Conservation (phyloP, 1,139 yeast species). For the Suhomyces maxii region DNA sequence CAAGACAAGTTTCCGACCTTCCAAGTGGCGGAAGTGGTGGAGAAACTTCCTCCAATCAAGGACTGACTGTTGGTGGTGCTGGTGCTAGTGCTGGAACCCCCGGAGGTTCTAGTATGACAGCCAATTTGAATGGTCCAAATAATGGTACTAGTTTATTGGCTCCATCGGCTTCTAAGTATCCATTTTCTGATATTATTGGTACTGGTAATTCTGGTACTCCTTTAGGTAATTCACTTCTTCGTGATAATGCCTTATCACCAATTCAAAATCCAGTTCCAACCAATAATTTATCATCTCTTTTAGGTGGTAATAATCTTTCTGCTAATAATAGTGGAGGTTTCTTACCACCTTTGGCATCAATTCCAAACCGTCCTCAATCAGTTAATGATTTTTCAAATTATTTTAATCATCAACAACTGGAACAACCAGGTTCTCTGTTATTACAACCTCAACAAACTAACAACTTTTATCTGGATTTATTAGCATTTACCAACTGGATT, state of each 20-base stretch:
- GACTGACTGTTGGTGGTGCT: slow-evolving; percentile 26
- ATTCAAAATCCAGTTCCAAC: slow-evolving; percentile 16
- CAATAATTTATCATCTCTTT: slow-evolving; percentile 13
- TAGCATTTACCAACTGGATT: slow-evolving; percentile 61
- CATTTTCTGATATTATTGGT: slow-evolving; percentile 19
- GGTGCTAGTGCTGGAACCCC: slow-evolving; percentile 15
- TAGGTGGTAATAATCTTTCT: slow-evolving; percentile 9
- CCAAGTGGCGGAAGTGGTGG: neutral
- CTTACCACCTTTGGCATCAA: slow-evolving; percentile 24
- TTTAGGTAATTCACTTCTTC: slow-evolving; percentile 17
- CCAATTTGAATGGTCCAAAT: neutral
- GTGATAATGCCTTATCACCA: slow-evolving; percentile 26
- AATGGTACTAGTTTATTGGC: slow-evolving; percentile 21
- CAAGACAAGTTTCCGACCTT: slow-evolving; percentile 21
- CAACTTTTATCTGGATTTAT: slow-evolving; percentile 45
- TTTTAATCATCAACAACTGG: slow-evolving; percentile 24
- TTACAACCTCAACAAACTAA: slow-evolving; percentile 15
- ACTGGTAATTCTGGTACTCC: slow-evolving; percentile 13
- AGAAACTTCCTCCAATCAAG: slow-evolving; percentile 5
- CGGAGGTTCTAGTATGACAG: neutral
- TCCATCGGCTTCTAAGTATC: slow-evolving; percentile 24
- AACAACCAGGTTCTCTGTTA: slow-evolving; percentile 14
- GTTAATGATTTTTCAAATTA: slow-evolving; percentile 43
- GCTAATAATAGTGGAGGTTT: slow-evolving; percentile 10
- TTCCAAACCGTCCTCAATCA: slow-evolving; percentile 46